Conservation (phyloP, 2,329 filamentous ascomycete genomes). For the Clonostachys rhizophaga region DNA sequence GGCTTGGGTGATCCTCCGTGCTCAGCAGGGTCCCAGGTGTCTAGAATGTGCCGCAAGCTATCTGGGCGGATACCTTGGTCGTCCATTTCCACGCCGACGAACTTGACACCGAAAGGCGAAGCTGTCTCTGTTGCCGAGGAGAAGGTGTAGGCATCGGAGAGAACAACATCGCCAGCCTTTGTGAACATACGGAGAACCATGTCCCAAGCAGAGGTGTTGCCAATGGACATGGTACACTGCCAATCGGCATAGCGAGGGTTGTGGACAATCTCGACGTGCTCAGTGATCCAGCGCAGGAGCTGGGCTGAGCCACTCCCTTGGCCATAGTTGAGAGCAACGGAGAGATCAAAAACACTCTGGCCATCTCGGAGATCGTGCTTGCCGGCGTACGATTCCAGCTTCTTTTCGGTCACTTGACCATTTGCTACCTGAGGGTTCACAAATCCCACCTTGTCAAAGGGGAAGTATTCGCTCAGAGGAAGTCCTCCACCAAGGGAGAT, state of each 20-base stretch:
- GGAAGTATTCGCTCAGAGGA: no score
- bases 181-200: constrained; percentile 60
- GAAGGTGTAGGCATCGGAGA: constrained; percentile 57
- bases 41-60: constrained; percentile 56
- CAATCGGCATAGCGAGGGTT: constrained; percentile 68
- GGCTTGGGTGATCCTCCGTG: constrained; percentile 55
- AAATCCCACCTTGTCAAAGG: no score
- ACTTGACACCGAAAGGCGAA: constrained; percentile 54
- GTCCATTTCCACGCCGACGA: constrained; percentile 60
- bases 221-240: constrained; percentile 62
- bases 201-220: constrained; percentile 64
- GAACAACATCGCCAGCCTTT: constrained; percentile 55
- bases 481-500: no score
- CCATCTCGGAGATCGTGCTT: no score
- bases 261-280: constrained; percentile 72
- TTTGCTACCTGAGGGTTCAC: no score
- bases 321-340: constrained; percentile 68
- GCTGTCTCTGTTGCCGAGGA: constrained; percentile 56
- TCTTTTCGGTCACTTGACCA: no score
- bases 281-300: constrained; percentile 65
- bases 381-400: no score
- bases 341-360: neutral
- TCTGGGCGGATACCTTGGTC: constrained; percentile 39
- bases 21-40: constrained; percentile 52
- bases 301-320: constrained; percentile 65